Percentiles rank a stretch among this genome's conserved stretches.
Conservation (phyloP, 1,284 basidiomycete genomes). For the Cryptococcus sp. region DNA sequence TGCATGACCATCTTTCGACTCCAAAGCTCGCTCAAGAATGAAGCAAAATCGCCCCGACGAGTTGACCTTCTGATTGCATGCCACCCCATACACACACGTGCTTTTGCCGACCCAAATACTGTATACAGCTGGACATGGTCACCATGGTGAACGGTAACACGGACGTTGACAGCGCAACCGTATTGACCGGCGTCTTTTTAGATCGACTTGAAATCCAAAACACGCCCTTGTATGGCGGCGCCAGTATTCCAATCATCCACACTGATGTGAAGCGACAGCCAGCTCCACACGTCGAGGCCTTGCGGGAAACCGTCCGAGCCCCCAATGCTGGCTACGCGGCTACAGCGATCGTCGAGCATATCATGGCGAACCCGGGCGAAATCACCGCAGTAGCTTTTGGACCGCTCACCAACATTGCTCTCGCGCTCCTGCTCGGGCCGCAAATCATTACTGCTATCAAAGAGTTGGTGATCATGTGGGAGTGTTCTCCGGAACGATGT, state of each 20-base stretch:
- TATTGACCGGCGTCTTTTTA: slow-evolving; percentile 13
- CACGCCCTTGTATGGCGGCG: background rate
- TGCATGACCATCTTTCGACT: slow-evolving; percentile 25
- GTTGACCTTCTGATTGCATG: no score
- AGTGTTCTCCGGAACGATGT: no score
- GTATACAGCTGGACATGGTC: slow-evolving; percentile 22
- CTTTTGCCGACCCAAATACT: slow-evolving; percentile 20
- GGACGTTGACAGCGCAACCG: slow-evolving; percentile 18
- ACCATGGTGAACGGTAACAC: slow-evolving; percentile 29
- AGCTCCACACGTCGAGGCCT: slow-evolving; percentile 7
- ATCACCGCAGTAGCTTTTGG: slow-evolving; percentile 23
- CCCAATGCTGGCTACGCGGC: slow-evolving; percentile 14
- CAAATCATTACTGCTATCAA: no score
- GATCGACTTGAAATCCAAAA: no score
- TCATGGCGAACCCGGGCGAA: slow-evolving; percentile 13
- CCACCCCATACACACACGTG: no score
- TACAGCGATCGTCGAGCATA: slow-evolving; percentile 17
- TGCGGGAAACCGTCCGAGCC: background rate
- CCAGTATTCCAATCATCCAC: slow-evolving; percentile 16
- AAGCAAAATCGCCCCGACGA: slow-evolving; percentile 3
- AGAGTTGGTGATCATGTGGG: no score
- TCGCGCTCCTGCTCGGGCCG: no score
- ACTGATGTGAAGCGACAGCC: slow-evolving; percentile 7
- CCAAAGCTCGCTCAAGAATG: slow-evolving; percentile 18
- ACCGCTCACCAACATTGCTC: slow-evolving; percentile 24